These are phyloP conservation scores for Vigna angularis DNA, from an alignment of 306 rosid genomes.

Conservation along the genomic window DNA sequence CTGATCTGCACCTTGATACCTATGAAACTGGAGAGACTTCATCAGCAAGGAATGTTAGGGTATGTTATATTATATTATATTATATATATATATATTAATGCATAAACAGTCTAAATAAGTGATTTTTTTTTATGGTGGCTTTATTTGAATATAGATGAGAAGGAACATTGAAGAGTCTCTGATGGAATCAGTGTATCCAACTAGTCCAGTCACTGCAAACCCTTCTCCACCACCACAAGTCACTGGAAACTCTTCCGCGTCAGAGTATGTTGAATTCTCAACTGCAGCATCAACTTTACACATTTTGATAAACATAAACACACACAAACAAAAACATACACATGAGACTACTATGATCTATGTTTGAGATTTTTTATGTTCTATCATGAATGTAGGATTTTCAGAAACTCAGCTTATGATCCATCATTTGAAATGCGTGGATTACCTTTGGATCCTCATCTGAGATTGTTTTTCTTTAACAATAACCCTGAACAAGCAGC, in stretches of 20 bases:
- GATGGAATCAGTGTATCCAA: background rate
- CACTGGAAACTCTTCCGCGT: background rate
- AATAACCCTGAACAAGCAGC: conserved; percentile 19
- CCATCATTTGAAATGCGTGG: conserved; percentile 50
- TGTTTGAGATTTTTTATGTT: background rate
- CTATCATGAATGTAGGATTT: background rate
- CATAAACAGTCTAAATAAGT: too few relatives aligned
- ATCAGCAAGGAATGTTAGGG: conserved; percentile 12
- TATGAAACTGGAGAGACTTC: background rate
- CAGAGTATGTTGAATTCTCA: conserved; percentile 15
- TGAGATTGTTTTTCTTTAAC: conserved; percentile 43
- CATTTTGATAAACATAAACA: background rate
- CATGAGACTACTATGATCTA: background rate
- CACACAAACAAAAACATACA: too few relatives aligned
- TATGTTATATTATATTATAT: background rate
- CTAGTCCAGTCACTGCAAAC: background rate
- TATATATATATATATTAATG: too few relatives aligned
- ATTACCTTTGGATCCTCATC: conserved; percentile 62
- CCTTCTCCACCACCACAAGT: background rate
- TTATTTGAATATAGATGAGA: conserved; percentile 32
- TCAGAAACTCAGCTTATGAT: conserved; percentile 45
- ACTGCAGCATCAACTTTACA: background rate
- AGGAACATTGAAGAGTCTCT: conserved; percentile 34
- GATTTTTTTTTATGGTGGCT: background rate
- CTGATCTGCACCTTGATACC: background rate